Conservation (phyloP, 495 filamentous ascomycete species). For the Neurospora hispaniola region DNA sequence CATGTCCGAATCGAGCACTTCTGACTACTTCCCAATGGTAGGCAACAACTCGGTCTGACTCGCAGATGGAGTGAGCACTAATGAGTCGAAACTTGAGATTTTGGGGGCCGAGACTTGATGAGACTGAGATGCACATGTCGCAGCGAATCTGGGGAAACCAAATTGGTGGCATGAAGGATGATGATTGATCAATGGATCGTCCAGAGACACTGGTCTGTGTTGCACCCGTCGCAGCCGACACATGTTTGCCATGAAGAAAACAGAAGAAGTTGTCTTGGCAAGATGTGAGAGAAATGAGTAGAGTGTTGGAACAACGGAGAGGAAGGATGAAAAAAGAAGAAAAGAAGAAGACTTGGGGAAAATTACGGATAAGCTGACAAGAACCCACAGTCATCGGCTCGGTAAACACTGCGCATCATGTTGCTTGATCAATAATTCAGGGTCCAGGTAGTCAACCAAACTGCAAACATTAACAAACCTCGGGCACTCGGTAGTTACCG, state of each 20-base stretch:
- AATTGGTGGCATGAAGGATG: background rate
- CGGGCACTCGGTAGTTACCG: background rate
- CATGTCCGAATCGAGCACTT: background rate
- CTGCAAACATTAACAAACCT: background rate
- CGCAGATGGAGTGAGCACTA: background rate
- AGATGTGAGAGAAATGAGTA: background rate
- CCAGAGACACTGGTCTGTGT: background rate
- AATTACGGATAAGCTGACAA: too few relatives aligned
- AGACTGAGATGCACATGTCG: background rate
- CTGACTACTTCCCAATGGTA: background rate
- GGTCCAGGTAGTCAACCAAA: background rate
- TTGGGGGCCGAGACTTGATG: background rate
- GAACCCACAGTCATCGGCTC: background rate
- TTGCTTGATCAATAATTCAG: background rate
- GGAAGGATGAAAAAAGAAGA: background rate
- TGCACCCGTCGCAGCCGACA: background rate
- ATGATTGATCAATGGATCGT: background rate
- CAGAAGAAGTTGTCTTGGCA: background rate
- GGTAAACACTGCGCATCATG: background rate
- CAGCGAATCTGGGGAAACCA: background rate
- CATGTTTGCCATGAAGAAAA: too few relatives aligned
- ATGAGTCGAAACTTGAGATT: background rate
- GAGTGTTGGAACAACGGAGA: background rate
- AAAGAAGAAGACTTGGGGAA: too few relatives aligned
- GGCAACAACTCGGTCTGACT: background rate